Evolutionary conservation across 1,284 basidiomycete genomes (phyloP).

Genomic region (Fistulina hepatica): DNA sequence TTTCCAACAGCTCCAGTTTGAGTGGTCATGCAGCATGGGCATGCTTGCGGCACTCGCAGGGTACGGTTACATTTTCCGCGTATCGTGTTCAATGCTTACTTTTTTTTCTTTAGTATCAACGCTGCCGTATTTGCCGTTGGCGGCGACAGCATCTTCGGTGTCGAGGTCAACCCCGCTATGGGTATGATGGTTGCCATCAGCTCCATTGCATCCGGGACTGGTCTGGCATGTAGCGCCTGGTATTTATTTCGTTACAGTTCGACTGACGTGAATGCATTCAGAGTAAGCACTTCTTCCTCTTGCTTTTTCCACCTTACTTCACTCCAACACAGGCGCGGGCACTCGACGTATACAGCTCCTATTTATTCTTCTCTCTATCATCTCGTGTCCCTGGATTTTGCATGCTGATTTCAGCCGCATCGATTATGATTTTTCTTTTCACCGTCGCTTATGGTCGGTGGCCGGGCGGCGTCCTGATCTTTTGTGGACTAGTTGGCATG

Average conservation of each 20-base stretch:
- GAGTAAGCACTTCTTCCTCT: conserved; percentile 26
- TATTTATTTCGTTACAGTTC: conserved; percentile 49
- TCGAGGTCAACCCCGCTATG: conserved; percentile 30
- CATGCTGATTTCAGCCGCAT: conserved; percentile 39
- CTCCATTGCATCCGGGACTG: conserved; percentile 47
- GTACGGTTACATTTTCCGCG: neutral
- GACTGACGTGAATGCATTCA: conserved; percentile 38
- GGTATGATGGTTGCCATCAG: conserved; percentile 41
- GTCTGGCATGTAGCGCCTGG: conserved; percentile 49
- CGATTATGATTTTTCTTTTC: conserved; percentile 48
- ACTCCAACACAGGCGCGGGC: conserved; percentile 32
- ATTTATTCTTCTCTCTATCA: conserved; percentile 56
- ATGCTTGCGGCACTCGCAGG: conserved; percentile 24
- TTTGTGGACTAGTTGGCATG: conserved; percentile 44
- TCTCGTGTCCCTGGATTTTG: conserved; percentile 49
- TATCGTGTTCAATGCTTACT: neutral
- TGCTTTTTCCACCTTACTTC: neutral
- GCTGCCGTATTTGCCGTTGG: conserved; percentile 52
- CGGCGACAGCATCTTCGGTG: conserved; percentile 34
- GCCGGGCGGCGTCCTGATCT: conserved; percentile 46
- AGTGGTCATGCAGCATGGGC: conserved; percentile 44
- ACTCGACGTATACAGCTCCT: conserved; percentile 43
- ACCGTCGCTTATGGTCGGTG: conserved; percentile 50
- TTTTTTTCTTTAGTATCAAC: conserved; percentile 28
- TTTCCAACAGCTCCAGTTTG: conserved; percentile 30